phyloP scores from a whole-genome alignment of 352 stramenopile genomes.

The Halophytophthora polymorphica region DNA sequence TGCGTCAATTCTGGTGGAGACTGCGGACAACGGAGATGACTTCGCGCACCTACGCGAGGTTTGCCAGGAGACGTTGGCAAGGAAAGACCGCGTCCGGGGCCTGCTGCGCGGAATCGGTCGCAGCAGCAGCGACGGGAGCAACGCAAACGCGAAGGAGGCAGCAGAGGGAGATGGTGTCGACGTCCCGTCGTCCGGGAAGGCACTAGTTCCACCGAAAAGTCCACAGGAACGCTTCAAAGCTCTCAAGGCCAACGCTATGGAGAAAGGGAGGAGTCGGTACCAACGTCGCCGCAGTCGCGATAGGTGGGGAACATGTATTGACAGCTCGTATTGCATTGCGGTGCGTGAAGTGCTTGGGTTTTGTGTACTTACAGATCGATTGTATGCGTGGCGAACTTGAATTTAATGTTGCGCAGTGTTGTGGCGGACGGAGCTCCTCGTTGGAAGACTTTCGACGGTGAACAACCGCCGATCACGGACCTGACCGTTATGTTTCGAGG shows the following conservation, averaged over 20 bases:
- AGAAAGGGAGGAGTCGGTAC: slow-evolving; percentile 47
- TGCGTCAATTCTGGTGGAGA: slow-evolving; percentile 51
- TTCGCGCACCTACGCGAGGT: slow-evolving; percentile 59
- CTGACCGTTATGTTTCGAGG: slow-evolving; percentile 78
- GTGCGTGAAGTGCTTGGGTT: background rate
- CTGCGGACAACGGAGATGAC: slow-evolving; percentile 36
- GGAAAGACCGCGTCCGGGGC: slow-evolving; percentile 11
- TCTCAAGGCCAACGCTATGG: slow-evolving; percentile 37
- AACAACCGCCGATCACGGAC: slow-evolving; percentile 61
- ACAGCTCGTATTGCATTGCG: background rate
- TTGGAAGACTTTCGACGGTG: slow-evolving; percentile 48
- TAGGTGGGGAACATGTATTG: slow-evolving; percentile 15
- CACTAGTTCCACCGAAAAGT: slow-evolving; percentile 38
- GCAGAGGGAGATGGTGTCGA: slow-evolving; percentile 3
- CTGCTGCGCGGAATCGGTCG: slow-evolving; percentile 4
- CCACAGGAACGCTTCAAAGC: slow-evolving; percentile 50
- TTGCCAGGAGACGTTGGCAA: slow-evolving; percentile 50
- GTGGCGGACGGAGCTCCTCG: slow-evolving; percentile 14
- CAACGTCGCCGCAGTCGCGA: slow-evolving; percentile 31
- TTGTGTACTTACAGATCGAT: slow-evolving; percentile 1
- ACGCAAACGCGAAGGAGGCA: background rate
- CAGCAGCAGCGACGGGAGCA: slow-evolving; percentile 7
- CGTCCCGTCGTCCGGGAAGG: slow-evolving; percentile 1
- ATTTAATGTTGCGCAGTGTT: slow-evolving; percentile 1
- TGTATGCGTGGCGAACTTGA: background rate